Base-by-base conservation (phyloP, 129 eudicot species). In the Rutidosis leptorrhynchoides region DNA sequence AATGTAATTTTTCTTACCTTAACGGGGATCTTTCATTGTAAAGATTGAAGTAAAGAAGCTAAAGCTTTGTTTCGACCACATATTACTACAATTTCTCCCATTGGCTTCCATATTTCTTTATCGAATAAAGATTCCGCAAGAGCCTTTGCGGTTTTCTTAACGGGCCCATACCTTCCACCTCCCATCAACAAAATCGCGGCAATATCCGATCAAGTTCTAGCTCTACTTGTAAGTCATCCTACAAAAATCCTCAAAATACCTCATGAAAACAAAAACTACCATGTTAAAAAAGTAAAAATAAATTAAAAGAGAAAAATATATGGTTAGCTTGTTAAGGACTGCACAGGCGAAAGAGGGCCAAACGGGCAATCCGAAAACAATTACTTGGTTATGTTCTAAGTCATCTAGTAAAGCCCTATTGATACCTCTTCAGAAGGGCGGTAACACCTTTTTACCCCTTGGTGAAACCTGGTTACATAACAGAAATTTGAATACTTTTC, bases 121-220 rank as follows among this genome's bases (percentile, higher is more conserved):
- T 85, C 86, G 14, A 76, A 81, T 57, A 91, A 79, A 30, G 97
- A 77, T 64, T 85, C 90, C 42, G 81, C 90, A 46, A 91, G 90
- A 49, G 96, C 97, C 79, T 73, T 74, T 11, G 97, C 96, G 23
- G 97, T 87, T 78, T 87, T 85, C 82, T 87, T 81, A 22, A 91
- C 97, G 97, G 97, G 7, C 97, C 97, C 97, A 91, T 91, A 57
- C 97, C 97, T 85, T 91, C 94, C 97, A 49, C 97, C 97, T 55
- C 97, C 97, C 97, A 91, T 91, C 67, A 91, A 78, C 79, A 91
- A 62, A n/a, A 91, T 96, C 6, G 97, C 88, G 97, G 96, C 62
- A 91, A 68, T 33, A 75, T 49, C 10, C 79, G 79, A 63, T 91
- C 90, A 83, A 91, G 75, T 58, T 81, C n/a, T n/a, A n/a, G n/a